Evolutionary conservation across 2,329 filamentous ascomycete species (phyloP), one percentile per base, ranked within the genome.

Genomic region (Chrysosporium queenslandicum): DNA sequence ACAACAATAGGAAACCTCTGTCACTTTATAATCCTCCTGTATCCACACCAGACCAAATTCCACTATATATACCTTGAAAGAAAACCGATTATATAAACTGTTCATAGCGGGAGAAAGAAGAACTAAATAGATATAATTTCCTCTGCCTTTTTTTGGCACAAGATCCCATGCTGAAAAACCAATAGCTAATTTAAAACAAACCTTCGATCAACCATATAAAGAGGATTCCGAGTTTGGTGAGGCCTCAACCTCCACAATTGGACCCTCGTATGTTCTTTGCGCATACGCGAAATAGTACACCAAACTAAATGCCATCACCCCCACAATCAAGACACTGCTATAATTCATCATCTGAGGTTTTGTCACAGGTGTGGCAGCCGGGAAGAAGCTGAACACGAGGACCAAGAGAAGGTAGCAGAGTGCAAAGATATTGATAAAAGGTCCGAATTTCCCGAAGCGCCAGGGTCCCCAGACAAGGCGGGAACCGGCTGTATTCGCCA

Each of bases 301-400:
- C 7, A 68, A 56, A 1, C 68, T 66, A 50, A 72, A 68, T n/a
- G 67, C 39, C 58, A 72, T 66, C 14, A 68, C 65, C 6, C 59
- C 66, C 32, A 61, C 61, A 51, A 72, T 73, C 27, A 76, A 63
- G 29, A 73, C 60, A 32, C 64, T 74, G 55, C 73, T 63, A 51
- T 67, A 70, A 47, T 71, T 71, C 67, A 70, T 70, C 32, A 64
- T 64, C 29, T 55, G 55, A 1, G 60, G 60, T 6, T 46, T 23
- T 0, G 62, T 64, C 20, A 69, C 64, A 3, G 66, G 64, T 0
- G 66, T 48, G 3, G 56, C 52, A 0, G 62, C 60, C 0, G 67
- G 67, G 47, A 68, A 71, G n/a, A 63, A 64, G 27, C 66, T 53
- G 58, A 65, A 65, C 16, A 68, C 54, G 39, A 62, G 58, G 6